These are phyloP conservation scores for Mortierella alpina DNA, from an alignment of 192 early-diverging fungal species.

Conservation along the genomic window DNA sequence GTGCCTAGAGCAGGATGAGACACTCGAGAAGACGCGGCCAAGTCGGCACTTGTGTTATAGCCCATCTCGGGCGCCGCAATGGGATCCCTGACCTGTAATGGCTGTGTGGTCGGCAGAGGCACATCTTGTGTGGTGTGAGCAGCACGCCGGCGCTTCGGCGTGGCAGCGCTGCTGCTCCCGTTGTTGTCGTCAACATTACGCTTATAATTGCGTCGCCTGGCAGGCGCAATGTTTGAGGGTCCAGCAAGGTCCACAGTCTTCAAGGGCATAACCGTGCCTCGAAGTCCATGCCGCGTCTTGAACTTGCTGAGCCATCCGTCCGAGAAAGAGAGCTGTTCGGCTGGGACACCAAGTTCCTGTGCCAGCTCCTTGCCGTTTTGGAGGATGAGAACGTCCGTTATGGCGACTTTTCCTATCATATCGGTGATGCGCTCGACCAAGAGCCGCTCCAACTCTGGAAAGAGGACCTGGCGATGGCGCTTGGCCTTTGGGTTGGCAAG, in stretches of 20 bases:
- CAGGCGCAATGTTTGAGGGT: too few relatives aligned
- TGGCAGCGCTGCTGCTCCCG: too few relatives aligned
- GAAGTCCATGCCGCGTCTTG: conserved; percentile 49
- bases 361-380: conserved; percentile 36
- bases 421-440: conserved; percentile 41
- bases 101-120: too few relatives aligned
- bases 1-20: too few relatives aligned
- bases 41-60: too few relatives aligned
- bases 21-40: too few relatives aligned
- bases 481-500: conserved; percentile 41
- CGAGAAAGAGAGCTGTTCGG: conserved; percentile 40
- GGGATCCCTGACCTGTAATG: too few relatives aligned
- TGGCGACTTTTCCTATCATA: conserved; percentile 7
- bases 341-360: conserved; percentile 13
- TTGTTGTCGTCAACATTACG: too few relatives aligned
- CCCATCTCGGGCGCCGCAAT: too few relatives aligned
- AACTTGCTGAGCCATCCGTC: conserved; percentile 55
- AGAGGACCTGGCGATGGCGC: conserved; percentile 37
- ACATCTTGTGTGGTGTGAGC: too few relatives aligned
- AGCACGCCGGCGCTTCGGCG: too few relatives aligned
- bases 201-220: too few relatives aligned
- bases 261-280: conserved; percentile 1
- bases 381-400: conserved; percentile 37
- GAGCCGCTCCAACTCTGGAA: conserved; percentile 44
- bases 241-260: neutral